These are phyloP conservation scores for Blastobotrys buckinghamii DNA, from an alignment of 1,139 yeast species.

Conservation along the genomic window DNA sequence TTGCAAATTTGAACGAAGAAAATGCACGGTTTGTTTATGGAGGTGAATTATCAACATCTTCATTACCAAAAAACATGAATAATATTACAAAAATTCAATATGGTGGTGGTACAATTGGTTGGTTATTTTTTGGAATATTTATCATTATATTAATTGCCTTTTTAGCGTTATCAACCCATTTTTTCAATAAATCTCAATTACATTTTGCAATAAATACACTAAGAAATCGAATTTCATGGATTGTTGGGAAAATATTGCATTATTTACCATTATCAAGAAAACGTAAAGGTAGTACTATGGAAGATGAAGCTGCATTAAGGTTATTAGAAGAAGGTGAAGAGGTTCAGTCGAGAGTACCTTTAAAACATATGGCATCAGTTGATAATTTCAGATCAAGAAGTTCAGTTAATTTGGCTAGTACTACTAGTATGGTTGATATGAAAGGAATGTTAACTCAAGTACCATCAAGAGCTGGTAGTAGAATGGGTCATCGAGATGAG, in stretches of 20 bases:
- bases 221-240: neutral
- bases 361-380: slow-evolving; percentile 5
- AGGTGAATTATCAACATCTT: slow-evolving; percentile 16
- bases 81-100: neutral
- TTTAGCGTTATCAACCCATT: neutral
- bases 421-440: slow-evolving; percentile 28
- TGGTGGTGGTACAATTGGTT: neutral
- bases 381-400: slow-evolving; percentile 6
- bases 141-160: neutral
- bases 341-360: neutral
- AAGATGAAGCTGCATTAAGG: slow-evolving; percentile 2
- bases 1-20: neutral
- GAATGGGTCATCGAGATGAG: slow-evolving; percentile 18
- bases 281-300: neutral
- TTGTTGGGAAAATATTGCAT: neutral
- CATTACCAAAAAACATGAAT: neutral
- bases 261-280: neutral
- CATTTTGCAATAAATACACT: slow-evolving; percentile 5
- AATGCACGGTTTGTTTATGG: slow-evolving; percentile 15
- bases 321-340: slow-evolving; percentile 9
- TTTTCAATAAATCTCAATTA: slow-evolving; percentile 5
- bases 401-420: slow-evolving; percentile 17
- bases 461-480: slow-evolving; percentile 22
- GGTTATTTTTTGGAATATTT: neutral
- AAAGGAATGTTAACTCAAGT: slow-evolving; percentile 10